Evolutionary conservation across 352 stramenopile genomes (phyloP), one percentile per base, ranked within the genome.

Genomic region (Phytophthora foliorum): DNA sequence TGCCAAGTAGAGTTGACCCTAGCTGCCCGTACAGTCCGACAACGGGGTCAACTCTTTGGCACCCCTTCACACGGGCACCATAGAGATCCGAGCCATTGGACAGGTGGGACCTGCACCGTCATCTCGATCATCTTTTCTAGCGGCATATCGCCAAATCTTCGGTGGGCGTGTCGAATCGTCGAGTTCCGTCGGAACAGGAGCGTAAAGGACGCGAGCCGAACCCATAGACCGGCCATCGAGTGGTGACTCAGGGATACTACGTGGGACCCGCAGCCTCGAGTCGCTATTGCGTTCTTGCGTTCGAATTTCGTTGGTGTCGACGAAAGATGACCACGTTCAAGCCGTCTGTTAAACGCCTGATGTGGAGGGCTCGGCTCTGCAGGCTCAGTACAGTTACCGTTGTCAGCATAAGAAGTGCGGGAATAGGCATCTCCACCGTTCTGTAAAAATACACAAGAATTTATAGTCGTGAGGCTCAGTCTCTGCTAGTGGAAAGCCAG

Each of bases 301-400:
- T 72, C 57, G 68, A 69, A 65, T 69, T 64, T 69, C 52, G 19
- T 73, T 72, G 61, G 56, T 75, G 62, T 64, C 49, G 67, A 75
- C 61, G 53, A 70, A 66, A 52, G 25, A 44, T 57, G 58, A 65
- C 65, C 34, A 57, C 10, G n/a, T n/a, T n/a, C n/a, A n/a, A n/a
- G n/a, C n/a, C n/a, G 57, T 58, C 54, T 46, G 41, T 48, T 57
- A 49, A 58, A 51, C 31, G n/a, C 9, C 19, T 27, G 42, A 49
- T 19, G 24, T 17, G n/a, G 1, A n/a, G 9, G 10, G 24, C 46
- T 45, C n/a, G 16, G 34, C 19, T 31, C 25, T 55, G 31, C 19
- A 41, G 10, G 19, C 1, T 21, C 17, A 54, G 14, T 36, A 22
- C 2, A 34, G 22, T n/a, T n/a, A n/a, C n/a, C n/a, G n/a, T n/a